phyloP scores from a whole-genome alignment of 495 filamentous ascomycete species.

The Hypomontagnella monticulosa region DNA sequence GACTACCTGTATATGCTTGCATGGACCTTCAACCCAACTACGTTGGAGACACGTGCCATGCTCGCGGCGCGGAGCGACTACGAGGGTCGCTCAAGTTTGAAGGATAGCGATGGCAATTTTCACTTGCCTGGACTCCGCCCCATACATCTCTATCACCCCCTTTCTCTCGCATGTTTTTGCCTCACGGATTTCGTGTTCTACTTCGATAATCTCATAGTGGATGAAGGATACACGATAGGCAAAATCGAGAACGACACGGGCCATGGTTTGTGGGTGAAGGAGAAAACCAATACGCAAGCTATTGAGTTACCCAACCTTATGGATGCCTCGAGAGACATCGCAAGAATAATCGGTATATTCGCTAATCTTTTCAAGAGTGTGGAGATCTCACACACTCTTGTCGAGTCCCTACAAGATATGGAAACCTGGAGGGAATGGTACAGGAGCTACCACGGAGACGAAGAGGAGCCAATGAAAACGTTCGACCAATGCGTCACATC shows the following conservation, averaged over 20 bases:
- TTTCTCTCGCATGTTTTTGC: slow-evolving; percentile 13
- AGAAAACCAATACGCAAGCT: background rate
- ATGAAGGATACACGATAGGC: slow-evolving; percentile 10
- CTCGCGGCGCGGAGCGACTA: background rate
- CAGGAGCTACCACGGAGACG: background rate
- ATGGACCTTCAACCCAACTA: slow-evolving; percentile 6
- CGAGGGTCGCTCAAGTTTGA: background rate
- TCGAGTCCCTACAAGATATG: slow-evolving; percentile 4
- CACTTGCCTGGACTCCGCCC: slow-evolving; percentile 4
- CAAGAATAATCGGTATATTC: slow-evolving; percentile 2
- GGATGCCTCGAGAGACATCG: slow-evolving; percentile 2
- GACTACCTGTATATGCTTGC: slow-evolving; percentile 19
- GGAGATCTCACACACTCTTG: background rate
- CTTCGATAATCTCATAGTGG: slow-evolving; percentile 10
- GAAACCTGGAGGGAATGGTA: slow-evolving; percentile 1
- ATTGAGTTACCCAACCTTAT: background rate
- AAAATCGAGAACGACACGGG: slow-evolving; percentile 6
- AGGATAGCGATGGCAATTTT: background rate
- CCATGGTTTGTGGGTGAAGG: background rate
- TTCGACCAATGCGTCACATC: background rate
- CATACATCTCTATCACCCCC: slow-evolving; percentile 14
- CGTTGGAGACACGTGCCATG: slow-evolving; percentile 2
- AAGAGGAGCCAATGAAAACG: background rate
- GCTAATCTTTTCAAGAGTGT: slow-evolving; percentile 12
- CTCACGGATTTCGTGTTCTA: slow-evolving; percentile 8